These are phyloP conservation scores for Epichloe festucae DNA, from an alignment of 2,329 filamentous ascomycete genomes.

Conservation along the genomic window DNA sequence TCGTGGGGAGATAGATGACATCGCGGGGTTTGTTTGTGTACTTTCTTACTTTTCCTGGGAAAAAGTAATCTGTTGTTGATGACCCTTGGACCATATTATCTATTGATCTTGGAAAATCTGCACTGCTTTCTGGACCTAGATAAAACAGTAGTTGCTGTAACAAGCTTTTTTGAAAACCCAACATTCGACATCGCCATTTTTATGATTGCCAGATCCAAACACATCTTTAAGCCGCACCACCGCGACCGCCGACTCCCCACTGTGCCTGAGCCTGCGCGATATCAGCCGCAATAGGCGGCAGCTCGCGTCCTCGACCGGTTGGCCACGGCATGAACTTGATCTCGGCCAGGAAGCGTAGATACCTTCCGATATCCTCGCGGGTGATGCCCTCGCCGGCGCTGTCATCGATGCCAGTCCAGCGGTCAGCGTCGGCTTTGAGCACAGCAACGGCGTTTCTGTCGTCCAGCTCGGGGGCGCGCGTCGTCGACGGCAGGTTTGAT, in stretches of 20 bases:
- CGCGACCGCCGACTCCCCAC: conserved; percentile 2
- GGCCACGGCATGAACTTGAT: conserved; percentile 18
- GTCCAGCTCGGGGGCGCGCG: conserved; percentile 52
- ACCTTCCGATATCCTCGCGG: conserved; percentile 14
- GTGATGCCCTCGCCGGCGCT: conserved; percentile 28
- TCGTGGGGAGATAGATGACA: too few relatives aligned
- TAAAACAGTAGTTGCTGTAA: too few relatives aligned
- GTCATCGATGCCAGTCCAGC: conserved; percentile 44
- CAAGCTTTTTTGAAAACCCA: too few relatives aligned
- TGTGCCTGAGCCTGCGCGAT: conserved; percentile 1
- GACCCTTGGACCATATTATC: too few relatives aligned
- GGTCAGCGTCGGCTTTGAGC: conserved; percentile 47
- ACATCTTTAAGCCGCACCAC: not conserved
- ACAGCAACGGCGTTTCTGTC: conserved; percentile 49
- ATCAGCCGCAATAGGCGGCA: conserved; percentile 8
- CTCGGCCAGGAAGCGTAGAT: conserved; percentile 16
- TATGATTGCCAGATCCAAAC: too few relatives aligned
- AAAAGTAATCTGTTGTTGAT: too few relatives aligned
- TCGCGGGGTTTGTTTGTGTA: too few relatives aligned
- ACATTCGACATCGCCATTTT: too few relatives aligned
- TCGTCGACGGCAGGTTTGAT: conserved; percentile 56
- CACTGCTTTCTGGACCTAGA: too few relatives aligned
- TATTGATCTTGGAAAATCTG: too few relatives aligned
- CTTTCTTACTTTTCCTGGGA: too few relatives aligned
- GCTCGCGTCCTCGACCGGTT: conserved; percentile 13